Conservation (phyloP, 2,329 filamentous ascomycete genomes). For the Diaporthe vexans region DNA sequence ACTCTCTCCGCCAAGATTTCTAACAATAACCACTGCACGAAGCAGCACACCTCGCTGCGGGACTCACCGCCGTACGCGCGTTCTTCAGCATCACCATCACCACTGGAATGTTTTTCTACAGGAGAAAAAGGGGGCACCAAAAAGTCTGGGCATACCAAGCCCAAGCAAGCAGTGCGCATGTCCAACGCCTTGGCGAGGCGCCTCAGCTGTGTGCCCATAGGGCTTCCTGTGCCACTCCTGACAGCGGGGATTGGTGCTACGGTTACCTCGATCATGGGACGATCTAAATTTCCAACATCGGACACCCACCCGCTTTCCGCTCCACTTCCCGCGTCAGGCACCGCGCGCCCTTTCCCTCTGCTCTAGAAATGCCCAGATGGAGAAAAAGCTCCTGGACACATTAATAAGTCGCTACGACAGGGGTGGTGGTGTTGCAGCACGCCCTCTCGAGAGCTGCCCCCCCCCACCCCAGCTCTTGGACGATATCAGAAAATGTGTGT, state of each 20-base stretch:
- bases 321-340: constrained; percentile 25
- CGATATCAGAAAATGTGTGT: neutral
- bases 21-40: neutral
- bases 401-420: neutral
- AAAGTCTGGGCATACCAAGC: constrained; percentile 14
- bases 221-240: constrained; percentile 3
- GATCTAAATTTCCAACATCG: constrained; percentile 29
- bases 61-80: constrained; percentile 22
- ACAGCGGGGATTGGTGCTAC: constrained; percentile 16
- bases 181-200: constrained; percentile 12
- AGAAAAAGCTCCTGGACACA: neutral
- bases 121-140: neutral
- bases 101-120: neutral
- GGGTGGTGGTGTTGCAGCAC: no score
- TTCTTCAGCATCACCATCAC: neutral
- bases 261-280: constrained; percentile 20
- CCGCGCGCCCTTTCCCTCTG: neutral
- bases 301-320: constrained; percentile 16
- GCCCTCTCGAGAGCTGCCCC: no score
- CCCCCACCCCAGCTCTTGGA: no score
- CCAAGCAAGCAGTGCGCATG: neutral
- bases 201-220: constrained; percentile 5
- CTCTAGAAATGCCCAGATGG: neutral
- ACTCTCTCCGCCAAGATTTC: constrained; percentile 8
- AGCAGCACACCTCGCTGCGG: neutral